Base-by-base conservation (phyloP, 148 eudicot species). In the Heliamphora exappendiculata region DNA sequence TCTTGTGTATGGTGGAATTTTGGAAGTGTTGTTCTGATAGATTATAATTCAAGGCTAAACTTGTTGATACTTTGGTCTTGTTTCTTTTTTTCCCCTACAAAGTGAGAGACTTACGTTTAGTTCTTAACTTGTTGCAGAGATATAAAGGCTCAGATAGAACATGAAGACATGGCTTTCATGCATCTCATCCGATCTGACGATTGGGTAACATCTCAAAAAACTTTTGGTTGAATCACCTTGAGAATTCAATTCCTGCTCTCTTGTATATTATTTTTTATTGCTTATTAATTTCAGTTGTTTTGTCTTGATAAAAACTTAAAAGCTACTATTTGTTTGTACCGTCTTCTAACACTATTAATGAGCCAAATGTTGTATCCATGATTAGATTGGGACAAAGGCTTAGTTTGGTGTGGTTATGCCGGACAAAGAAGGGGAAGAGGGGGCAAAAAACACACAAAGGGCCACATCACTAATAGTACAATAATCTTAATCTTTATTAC, bases 131-230 rank as follows among this genome's bases (percentile, higher is more conserved):
- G 78, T 78, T 87, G 89, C 85, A 91, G 94, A 70, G 97, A 90
- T 81, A 80, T 73, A 45, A 82, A 75, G 82, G 91, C 87, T 78
- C 97, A 89, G 71, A 78, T 85, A 68, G 93, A 87, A 78, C 90
- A 88, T 58, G 97, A 90, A 86, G 97, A 90, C 83, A 69, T 62
- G 76, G 87, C 93, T 72, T 78, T 81, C 16, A 84, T 89, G 85
- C 81, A 80, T 73, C 85, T 85, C 67, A 86, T 91, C 81, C 88
- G 80, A 55, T 50, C 90, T 80, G 82, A 86, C 51, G 97, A 93
- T 76, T 90, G 93, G 97, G 97, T 92, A 88, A 54, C 64, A 14
- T 74, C 64, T 70, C 29, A 13, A 31, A 22, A 31, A 19, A n/a
- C 49, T 28, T 62, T 76, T 67, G 49, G 28, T 67, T 66, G 22